A percentile compares a stretch with the other conserved stretches of the same genome.
Evolutionary conservation across 306 rosid genomes (phyloP).

Genomic region (Quercus gilva): DNA sequence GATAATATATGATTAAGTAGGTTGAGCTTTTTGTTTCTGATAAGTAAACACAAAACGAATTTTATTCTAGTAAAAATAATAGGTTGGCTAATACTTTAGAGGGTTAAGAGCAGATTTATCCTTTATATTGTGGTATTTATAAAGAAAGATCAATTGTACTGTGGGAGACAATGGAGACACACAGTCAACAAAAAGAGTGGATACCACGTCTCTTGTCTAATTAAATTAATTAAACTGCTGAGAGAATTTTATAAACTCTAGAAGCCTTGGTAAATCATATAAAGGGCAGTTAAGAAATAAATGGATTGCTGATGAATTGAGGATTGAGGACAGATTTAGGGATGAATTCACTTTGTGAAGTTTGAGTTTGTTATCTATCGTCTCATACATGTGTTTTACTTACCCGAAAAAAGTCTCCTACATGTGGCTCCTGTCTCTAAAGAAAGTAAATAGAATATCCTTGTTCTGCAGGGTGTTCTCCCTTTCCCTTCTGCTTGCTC

Average conservation of each 20-base stretch:
- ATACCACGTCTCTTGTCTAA: too few species aligned
- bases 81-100: not conserved
- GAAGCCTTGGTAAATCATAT: too few species aligned
- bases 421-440: not conserved
- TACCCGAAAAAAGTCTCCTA: not conserved
- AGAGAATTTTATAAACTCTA: too few species aligned
- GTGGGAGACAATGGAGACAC: not conserved
- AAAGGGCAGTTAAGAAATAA: not conserved
- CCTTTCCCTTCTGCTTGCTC: slow-evolving; percentile 14
- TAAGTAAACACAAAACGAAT: not conserved
- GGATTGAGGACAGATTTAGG: not conserved
- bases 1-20: not conserved
- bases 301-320: not conserved
- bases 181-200: not conserved
- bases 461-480: slow-evolving; percentile 23
- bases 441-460: not conserved
- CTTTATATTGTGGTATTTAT: not conserved
- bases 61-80: not conserved
- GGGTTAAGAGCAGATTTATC: not conserved
- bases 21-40: not conserved
- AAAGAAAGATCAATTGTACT: not conserved
- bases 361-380: not conserved
- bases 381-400: not conserved
- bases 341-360: not conserved
- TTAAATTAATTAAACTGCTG: too few species aligned